Percentiles rank a stretch among this genome's conserved stretches.
These are phyloP conservation scores for Aspergillus brunneoviolaceus DNA, from an alignment of 2,329 filamentous ascomycete genomes.

Conservation along the genomic window DNA sequence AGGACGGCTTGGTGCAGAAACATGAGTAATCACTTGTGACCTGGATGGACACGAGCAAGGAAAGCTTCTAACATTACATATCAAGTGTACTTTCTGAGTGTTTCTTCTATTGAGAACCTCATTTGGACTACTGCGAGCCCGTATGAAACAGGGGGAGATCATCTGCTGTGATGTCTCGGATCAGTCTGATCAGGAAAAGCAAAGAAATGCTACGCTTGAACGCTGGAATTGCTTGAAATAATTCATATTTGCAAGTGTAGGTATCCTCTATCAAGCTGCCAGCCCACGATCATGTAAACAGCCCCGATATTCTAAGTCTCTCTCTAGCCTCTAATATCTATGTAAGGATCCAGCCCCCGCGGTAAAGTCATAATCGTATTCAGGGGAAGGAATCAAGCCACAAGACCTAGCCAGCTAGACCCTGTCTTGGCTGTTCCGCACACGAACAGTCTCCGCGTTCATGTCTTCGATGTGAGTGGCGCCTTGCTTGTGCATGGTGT, in stretches of 20 bases:
- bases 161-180: too few species aligned
- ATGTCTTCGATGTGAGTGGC: slow-evolving; percentile 23
- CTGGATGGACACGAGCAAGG: background rate
- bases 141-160: too few species aligned
- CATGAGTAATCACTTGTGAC: background rate
- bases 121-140: too few species aligned
- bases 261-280: background rate
- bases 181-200: background rate
- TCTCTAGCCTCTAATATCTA: background rate
- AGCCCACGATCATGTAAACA: background rate
- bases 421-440: slow-evolving; percentile 9
- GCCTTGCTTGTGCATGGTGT: slow-evolving; percentile 27
- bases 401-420: slow-evolving; percentile 1
- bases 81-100: background rate
- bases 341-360: background rate
- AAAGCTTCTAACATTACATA: background rate
- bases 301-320: background rate
- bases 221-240: background rate
- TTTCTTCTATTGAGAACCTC: too few species aligned
- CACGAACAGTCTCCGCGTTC: slow-evolving; percentile 10
- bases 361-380: background rate
- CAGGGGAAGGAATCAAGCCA: background rate
- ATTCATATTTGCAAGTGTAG: background rate
- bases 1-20: background rate
- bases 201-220: background rate